phyloP scores from a whole-genome alignment of 2,329 filamentous ascomycete genomes.

The Lecanoromycetidae sp. region DNA sequence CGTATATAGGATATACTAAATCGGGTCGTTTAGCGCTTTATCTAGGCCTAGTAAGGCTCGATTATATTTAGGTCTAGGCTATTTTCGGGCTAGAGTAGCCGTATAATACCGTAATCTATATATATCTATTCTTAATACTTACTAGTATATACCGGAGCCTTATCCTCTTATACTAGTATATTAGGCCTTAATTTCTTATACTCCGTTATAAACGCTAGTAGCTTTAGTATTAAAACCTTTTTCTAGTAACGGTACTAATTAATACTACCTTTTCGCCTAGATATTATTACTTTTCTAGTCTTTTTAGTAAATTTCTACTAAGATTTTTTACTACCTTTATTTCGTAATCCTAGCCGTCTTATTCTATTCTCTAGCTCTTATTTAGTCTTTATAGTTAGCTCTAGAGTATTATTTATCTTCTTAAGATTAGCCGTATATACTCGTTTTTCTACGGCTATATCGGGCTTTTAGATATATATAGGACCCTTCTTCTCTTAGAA shows the following conservation, averaged over 20 bases:
- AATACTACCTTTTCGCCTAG: neutral
- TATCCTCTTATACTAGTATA: neutral
- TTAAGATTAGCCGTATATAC: constrained; percentile 16
- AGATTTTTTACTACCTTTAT: neutral
- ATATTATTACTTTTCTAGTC: neutral
- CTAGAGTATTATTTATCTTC: constrained; percentile 16
- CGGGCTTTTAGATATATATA: constrained; percentile 19
- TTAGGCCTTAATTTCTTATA: neutral
- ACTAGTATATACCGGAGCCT: neutral
- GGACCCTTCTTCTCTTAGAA: constrained; percentile 24
- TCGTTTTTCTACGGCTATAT: constrained; percentile 19
- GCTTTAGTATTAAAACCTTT: constrained; percentile 6
- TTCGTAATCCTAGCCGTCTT: constrained; percentile 13
- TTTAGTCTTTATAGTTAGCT: constrained; percentile 12
- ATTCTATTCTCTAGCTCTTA: constrained; percentile 19
- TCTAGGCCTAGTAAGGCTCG: neutral
- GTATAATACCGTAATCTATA: neutral
- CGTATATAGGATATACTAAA: too few species aligned
- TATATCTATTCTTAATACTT: neutral
- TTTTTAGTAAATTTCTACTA: neutral
- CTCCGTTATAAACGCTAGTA: neutral
- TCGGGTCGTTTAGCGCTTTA: constrained; percentile 1
- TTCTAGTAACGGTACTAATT: neutral
- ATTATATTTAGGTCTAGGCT: neutral
- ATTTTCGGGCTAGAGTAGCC: neutral